phyloP scores from a whole-genome alignment of 2,329 filamentous ascomycete species.

The Ascochyta rabiei region DNA sequence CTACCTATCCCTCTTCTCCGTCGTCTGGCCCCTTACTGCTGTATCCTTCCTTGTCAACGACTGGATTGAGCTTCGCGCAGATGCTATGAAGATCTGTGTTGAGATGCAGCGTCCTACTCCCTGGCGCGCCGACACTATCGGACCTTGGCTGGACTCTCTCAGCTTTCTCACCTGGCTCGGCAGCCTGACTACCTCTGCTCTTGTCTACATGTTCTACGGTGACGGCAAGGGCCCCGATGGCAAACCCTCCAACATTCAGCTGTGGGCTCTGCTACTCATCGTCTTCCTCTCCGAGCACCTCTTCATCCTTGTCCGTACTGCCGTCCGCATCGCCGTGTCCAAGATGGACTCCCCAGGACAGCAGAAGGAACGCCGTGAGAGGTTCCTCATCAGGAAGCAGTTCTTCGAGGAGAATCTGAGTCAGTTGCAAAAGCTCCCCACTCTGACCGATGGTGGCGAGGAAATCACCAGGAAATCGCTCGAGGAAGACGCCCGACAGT shows the following conservation, averaged over 20 bases:
- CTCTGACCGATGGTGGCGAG: conserved; percentile 51
- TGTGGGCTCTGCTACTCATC: conserved; percentile 79
- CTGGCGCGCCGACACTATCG: conserved; percentile 90
- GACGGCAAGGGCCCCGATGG: conserved; percentile 69
- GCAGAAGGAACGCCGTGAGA: conserved; percentile 82
- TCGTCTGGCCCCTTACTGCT: conserved; percentile 92
- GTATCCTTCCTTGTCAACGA: conserved; percentile 92
- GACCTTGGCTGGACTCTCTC: conserved; percentile 85
- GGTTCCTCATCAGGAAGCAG: conserved; percentile 79
- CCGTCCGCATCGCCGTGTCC: conserved; percentile 72
- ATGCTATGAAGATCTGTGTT: conserved; percentile 91
- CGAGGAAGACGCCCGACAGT: conserved; percentile 61
- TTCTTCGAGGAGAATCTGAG: conserved; percentile 76
- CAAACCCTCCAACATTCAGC: conserved; percentile 71
- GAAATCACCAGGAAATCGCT: conserved; percentile 69
- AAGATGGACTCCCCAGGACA: conserved; percentile 86
- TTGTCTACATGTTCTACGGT: conserved; percentile 87
- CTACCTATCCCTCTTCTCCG: conserved; percentile 88
- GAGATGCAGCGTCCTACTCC: conserved; percentile 89
- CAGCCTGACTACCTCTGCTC: conserved; percentile 81
- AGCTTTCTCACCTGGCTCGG: conserved; percentile 94
- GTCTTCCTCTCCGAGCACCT: conserved; percentile 89
- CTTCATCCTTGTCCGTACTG: conserved; percentile 78
- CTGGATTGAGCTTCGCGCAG: conserved; percentile 91
- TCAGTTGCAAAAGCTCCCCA: conserved; percentile 55